Percentiles rank a stretch among this genome's conserved stretches.
phyloP scores from a whole-genome alignment of 75 land plant genomes.

The Cupressus sempervirens region DNA sequence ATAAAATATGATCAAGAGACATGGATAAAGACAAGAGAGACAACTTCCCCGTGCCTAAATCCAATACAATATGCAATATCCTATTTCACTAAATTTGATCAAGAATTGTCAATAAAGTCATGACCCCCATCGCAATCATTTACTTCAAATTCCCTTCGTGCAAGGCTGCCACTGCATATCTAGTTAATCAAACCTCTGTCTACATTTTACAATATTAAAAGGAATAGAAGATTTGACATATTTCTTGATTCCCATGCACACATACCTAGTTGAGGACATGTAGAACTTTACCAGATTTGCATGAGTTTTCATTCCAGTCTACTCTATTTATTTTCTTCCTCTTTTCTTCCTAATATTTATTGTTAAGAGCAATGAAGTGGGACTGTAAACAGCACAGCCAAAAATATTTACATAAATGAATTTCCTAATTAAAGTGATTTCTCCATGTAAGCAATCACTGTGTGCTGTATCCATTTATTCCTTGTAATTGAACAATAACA shows the following conservation, averaged over 20 bases:
- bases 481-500: not conserved
- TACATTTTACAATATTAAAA: not conserved
- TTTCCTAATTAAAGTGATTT: not conserved
- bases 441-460: not conserved
- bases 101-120: not conserved
- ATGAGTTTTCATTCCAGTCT: not conserved
- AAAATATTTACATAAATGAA: not conserved
- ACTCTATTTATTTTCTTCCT: not conserved
- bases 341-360: not conserved
- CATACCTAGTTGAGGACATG: not conserved
- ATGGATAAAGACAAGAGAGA: not conserved
- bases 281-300: not conserved
- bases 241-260: not conserved
- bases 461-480: not conserved
- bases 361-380: not conserved
- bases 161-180: not conserved
- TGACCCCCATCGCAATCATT: not conserved
- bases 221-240: not conserved
- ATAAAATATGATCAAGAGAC: not conserved
- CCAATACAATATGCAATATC: not conserved
- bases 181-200: not conserved
- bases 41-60: not conserved
- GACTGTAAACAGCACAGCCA: not conserved
- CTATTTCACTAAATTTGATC: not conserved
- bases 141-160: not conserved